These are phyloP conservation scores for Pterocarpus santalinus DNA, from an alignment of 306 rosid genomes.

Conservation along the genomic window DNA sequence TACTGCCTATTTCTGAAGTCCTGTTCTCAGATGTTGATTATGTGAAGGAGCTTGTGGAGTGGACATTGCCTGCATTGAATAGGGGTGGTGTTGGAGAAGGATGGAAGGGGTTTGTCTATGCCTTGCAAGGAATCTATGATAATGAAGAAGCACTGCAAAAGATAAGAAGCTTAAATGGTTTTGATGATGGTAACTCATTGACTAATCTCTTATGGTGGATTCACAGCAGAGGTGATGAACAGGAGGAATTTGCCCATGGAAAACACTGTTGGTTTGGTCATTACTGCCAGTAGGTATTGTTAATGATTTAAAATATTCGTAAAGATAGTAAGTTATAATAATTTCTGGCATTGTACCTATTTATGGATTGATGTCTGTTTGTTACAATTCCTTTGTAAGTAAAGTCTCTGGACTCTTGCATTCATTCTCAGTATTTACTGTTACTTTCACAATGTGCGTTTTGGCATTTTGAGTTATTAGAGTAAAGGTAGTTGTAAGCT, in stretches of 20 bases:
- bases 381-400: conserved; percentile 24
- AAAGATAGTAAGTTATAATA: conserved; percentile 7
- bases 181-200: conserved; percentile 80
- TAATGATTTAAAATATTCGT: conserved; percentile 23
- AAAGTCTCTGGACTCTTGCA: conserved; percentile 15
- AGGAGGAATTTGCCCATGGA: conserved; percentile 47
- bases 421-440: conserved; percentile 3
- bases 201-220: conserved; percentile 92
- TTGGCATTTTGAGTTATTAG: conserved; percentile 8
- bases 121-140: conserved; percentile 77
- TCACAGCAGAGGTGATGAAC: conserved; percentile 67
- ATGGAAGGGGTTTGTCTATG: conserved; percentile 83
- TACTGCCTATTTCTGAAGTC: conserved; percentile 55
- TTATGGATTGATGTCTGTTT: conserved; percentile 12
- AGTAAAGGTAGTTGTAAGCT: neutral
- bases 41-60: conserved; percentile 73
- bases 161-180: conserved; percentile 62
- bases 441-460: neutral
- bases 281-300: conserved; percentile 49
- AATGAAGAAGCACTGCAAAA: conserved; percentile 58
- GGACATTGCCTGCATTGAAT: conserved; percentile 78
- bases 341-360: conserved; percentile 12
- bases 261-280: conserved; percentile 54
- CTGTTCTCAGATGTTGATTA: conserved; percentile 55
- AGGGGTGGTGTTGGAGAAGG: conserved; percentile 76